Evolutionary conservation across 225 moss, liverwort and hornwort species (phyloP), one percentile per base, ranked within the genome.

Genomic region (Physcomitrium patens): DNA sequence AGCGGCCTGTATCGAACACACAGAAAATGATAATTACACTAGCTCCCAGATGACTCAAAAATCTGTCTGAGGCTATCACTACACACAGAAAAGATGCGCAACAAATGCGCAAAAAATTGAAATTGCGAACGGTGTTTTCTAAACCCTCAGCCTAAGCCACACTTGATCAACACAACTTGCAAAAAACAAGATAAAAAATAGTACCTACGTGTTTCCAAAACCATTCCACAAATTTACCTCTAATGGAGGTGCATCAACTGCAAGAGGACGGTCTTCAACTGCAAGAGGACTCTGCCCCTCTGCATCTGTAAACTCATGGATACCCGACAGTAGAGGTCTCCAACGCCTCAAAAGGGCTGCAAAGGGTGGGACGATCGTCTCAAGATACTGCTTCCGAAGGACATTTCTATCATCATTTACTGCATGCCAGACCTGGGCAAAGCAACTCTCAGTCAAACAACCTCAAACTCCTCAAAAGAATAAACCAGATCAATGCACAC

Each of bases 231-330:
- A 37, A 7, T 37, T 37, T 80, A 93, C 97, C 97, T 97, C 94
- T 69, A 87, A 74, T 60, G 97, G 94, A 41, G 86, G 91, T 63
- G 89, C 94, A 83, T 97, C 94, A 72, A 90, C 85, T 67, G 90
- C 97, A 76, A 97, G 81, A 51, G 97, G 91, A 72, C 97, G 91
- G 79, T 97, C 97, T 87, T 97, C 97, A 77, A 97, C 97, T 78
- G 97, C 94, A 71, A 97, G 89, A 22, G 97, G 97, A 85, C 94
- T 97, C 80, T 94, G 97, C 78, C 97, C 94, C 41, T 97, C 94
- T 26, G 97, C 75, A 84, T 97, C 97, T 55, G 97, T 97, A 52
- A 97, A 91, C 78, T 94, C 97, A 73, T 94, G 89, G 54, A 94
- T 88, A 65, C 97, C 97, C 19, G 97, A 97, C 42, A 97, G 70